These are phyloP conservation scores for Gracilaria vermiculophylla DNA, from an alignment of 23 red algal species.

Conservation along the genomic window DNA sequence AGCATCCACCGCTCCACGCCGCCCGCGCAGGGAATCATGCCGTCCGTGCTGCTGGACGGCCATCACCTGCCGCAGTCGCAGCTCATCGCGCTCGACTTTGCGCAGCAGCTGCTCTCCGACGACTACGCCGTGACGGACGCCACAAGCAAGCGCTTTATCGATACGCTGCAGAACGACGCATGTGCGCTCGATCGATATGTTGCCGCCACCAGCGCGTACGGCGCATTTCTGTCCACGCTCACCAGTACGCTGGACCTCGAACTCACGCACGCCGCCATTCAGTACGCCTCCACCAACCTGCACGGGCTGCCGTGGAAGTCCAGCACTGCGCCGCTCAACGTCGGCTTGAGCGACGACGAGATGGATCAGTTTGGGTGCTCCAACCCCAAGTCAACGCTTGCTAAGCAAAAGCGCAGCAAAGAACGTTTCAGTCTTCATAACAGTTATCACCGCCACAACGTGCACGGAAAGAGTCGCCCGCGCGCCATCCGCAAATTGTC, in stretches of 20 bases:
- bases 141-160: slow-evolving; percentile 1
- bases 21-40: slow-evolving; percentile 32
- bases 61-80: slow-evolving; percentile 1
- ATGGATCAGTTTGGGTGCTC: slow-evolving; percentile 31
- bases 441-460: slow-evolving; percentile 28
- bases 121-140: slow-evolving; percentile 17
- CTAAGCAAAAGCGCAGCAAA: slow-evolving; percentile 23
- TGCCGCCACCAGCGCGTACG: slow-evolving; percentile 29
- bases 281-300: slow-evolving; percentile 48
- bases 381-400: neutral
- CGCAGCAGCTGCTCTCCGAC: slow-evolving; percentile 27
- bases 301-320: slow-evolving; percentile 52
- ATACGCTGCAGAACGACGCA: neutral
- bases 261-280: slow-evolving; percentile 46
- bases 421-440: slow-evolving; percentile 47
- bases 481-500: slow-evolving; percentile 31
- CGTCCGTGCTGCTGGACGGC: slow-evolving; percentile 32
- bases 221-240: slow-evolving; percentile 38
- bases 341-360: slow-evolving; percentile 45
- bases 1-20: slow-evolving; percentile 19
- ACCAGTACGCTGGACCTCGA: slow-evolving; percentile 48
- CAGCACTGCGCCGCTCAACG: slow-evolving; percentile 28
- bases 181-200: slow-evolving; percentile 23
- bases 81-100: slow-evolving; percentile 46
- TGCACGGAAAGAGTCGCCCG: neutral